Conservation (phyloP, 2,329 filamentous ascomycete species). For the Fusarium sp. region DNA sequence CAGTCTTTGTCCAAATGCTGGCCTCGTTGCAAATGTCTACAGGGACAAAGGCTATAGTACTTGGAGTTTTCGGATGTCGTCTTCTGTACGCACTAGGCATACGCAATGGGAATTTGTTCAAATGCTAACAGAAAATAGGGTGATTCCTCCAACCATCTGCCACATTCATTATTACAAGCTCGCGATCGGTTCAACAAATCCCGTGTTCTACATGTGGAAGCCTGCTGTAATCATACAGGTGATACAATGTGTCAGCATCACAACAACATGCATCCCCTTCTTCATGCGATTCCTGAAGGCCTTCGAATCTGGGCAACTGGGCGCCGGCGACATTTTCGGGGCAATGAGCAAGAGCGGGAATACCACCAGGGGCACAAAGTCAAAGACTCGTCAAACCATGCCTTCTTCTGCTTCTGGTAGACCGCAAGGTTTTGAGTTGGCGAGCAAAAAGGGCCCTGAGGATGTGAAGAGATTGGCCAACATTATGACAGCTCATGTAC, state of each 20-base stretch:
- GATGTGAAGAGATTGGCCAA: slow-evolving; percentile 12
- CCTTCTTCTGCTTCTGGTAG: slow-evolving; percentile 1
- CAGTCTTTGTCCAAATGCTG: slow-evolving; percentile 19
- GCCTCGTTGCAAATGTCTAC: slow-evolving; percentile 15
- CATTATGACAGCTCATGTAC: slow-evolving; percentile 7
- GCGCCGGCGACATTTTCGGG: slow-evolving; percentile 26
- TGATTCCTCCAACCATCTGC: slow-evolving; percentile 34
- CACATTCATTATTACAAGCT: slow-evolving; percentile 34
- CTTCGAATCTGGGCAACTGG: slow-evolving; percentile 39
- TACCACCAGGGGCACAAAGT: neutral
- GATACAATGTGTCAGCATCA: slow-evolving; percentile 38
- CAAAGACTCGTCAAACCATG: slow-evolving; percentile 3
- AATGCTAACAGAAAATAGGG: slow-evolving; percentile 18
- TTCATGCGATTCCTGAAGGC: slow-evolving; percentile 41
- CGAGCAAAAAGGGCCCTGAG: neutral
- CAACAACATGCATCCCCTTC: slow-evolving; percentile 37
- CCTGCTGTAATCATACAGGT: slow-evolving; percentile 32
- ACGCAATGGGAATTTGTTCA: too few relatives aligned
- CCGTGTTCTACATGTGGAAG: slow-evolving; percentile 36
- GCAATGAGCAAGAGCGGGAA: slow-evolving; percentile 25
- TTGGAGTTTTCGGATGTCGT: slow-evolving; percentile 27
- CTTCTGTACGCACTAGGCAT: slow-evolving; percentile 10
- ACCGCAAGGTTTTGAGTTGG: slow-evolving; percentile 16
- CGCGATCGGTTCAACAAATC: slow-evolving; percentile 18
- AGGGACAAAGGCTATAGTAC: slow-evolving; percentile 15